phyloP scores from a whole-genome alignment of 1,284 basidiomycete genomes.

The Wolfiporia cocos region DNA sequence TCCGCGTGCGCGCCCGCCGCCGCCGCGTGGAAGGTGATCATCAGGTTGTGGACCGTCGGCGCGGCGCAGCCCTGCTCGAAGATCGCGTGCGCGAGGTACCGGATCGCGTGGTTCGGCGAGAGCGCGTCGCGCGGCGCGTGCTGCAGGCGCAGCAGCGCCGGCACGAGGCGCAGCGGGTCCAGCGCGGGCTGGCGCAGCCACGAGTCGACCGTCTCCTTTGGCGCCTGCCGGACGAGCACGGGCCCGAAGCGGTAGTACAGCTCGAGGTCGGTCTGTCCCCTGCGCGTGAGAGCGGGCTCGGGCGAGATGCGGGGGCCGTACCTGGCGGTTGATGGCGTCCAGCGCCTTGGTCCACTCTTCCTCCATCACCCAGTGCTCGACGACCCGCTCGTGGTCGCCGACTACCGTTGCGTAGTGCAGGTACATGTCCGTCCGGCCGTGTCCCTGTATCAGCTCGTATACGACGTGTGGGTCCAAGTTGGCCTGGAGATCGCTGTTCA shows the following conservation, averaged over 20 bases:
- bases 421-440: constrained; percentile 91
- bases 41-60: constrained; percentile 89
- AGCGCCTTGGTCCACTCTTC: constrained; percentile 92
- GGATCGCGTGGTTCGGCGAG: constrained; percentile 78
- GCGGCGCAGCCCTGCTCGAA: constrained; percentile 78
- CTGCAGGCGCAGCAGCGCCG: constrained; percentile 82
- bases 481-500: constrained; percentile 35
- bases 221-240: constrained; percentile 80
- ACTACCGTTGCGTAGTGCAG: constrained; percentile 84
- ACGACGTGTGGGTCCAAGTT: constrained; percentile 83
- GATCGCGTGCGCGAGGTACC: constrained; percentile 83
- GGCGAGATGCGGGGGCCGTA: too few relatives aligned
- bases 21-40: constrained; percentile 79
- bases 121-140: constrained; percentile 64
- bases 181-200: constrained; percentile 83
- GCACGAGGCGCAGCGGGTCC: constrained; percentile 83
- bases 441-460: constrained; percentile 90
- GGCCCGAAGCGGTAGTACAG: constrained; percentile 93
- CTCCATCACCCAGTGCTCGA: constrained; percentile 91
- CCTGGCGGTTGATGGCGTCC: constrained; percentile 83
- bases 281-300: too few relatives aligned
- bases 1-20: constrained; percentile 36
- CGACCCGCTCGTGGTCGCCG: constrained; percentile 79
- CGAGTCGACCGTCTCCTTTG: constrained; percentile 86
- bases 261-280: constrained; percentile 73